phyloP scores from a whole-genome alignment of 176 grass and related monocot genomes.

The Triticum dicoccoides region DNA sequence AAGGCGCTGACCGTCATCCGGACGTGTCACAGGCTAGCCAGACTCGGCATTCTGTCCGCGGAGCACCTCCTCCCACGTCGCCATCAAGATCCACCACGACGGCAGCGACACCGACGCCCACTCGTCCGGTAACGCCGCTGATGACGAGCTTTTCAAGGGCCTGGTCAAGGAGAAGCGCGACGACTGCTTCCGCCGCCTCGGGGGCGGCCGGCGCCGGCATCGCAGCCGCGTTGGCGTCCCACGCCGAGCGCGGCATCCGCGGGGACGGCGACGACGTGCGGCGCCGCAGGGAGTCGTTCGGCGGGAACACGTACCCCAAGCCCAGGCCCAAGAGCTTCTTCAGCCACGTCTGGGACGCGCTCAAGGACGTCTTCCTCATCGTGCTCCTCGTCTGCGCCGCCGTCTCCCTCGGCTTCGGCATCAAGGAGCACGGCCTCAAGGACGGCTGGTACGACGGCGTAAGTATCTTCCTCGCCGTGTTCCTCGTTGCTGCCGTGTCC shows the following conservation, averaged over 20 bases:
- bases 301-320: constrained; percentile 60
- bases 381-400: constrained; percentile 53
- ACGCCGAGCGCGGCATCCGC: constrained; percentile 34
- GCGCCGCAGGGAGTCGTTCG: constrained; percentile 42
- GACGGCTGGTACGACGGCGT: constrained; percentile 83
- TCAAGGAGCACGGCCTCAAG: constrained; percentile 62
- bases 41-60: background rate
- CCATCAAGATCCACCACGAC: constrained; percentile 13
- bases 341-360: constrained; percentile 47
- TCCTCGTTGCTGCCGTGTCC: constrained; percentile 54
- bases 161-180: constrained; percentile 48
- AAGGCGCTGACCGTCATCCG: too few relatives aligned
- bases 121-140: background rate
- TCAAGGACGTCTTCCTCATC: constrained; percentile 64
- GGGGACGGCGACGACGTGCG: constrained; percentile 28
- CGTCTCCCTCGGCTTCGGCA: constrained; percentile 66
- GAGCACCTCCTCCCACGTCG: background rate
- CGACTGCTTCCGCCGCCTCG: constrained; percentile 30
- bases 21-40: too few relatives aligned
- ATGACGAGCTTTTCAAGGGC: constrained; percentile 21
- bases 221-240: constrained; percentile 21
- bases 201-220: constrained; percentile 23
- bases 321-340: constrained; percentile 57
- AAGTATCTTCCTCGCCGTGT: constrained; percentile 75
- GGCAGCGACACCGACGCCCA: background rate